These are phyloP conservation scores for Parmelia sp. DNA, from an alignment of 495 filamentous ascomycete genomes.

Conservation along the genomic window DNA sequence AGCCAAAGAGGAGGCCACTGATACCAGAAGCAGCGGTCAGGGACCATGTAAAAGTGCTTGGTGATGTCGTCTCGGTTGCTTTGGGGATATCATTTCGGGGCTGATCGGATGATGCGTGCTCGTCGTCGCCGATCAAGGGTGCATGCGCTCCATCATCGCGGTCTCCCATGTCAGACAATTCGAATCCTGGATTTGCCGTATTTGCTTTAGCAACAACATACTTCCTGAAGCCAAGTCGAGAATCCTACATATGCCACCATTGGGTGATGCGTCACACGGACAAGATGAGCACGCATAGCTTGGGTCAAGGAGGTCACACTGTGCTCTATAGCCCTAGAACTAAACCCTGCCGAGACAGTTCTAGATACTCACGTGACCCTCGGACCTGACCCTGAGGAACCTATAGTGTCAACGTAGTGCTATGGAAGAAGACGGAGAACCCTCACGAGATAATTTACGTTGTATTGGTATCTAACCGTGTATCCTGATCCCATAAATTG, in stretches of 20 bases:
- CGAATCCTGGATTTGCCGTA: slow-evolving; percentile 6
- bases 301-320: neutral
- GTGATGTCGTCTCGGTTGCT: slow-evolving; percentile 6
- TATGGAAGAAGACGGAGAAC: neutral
- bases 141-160: slow-evolving; percentile 18
- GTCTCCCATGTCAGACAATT: slow-evolving; percentile 19
- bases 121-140: slow-evolving; percentile 16
- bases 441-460: neutral
- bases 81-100: neutral
- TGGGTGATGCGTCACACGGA: neutral
- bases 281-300: too few species aligned
- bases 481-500: neutral
- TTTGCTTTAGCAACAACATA: neutral
- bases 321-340: neutral
- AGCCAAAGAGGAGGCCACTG: slow-evolving; percentile 82
- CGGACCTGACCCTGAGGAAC: too few species aligned
- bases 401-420: too few species aligned
- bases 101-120: neutral
- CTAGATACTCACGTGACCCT: too few species aligned
- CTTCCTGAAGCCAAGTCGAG: neutral
- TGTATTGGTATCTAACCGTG: neutral
- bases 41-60: slow-evolving; percentile 56
- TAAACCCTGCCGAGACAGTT: neutral
- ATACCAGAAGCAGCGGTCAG: slow-evolving; percentile 77
- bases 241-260: neutral